Evolutionary conservation across 2,329 filamentous ascomycete species (phyloP).

Genomic region (Colletotrichum truncatum): DNA sequence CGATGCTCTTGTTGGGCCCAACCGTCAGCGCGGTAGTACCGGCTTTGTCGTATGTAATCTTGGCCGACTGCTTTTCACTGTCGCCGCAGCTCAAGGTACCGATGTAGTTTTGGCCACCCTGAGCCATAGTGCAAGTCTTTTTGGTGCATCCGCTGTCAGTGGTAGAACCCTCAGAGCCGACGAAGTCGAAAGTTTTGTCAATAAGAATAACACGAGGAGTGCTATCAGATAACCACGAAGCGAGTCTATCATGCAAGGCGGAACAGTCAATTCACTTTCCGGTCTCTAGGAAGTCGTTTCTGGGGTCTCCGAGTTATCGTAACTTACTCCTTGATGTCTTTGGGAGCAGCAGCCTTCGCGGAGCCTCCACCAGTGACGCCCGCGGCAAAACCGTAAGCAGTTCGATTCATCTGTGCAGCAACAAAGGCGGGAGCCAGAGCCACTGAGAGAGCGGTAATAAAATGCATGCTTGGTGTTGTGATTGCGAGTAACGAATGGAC

Average conservation of each 20-base stretch:
- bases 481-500: not conserved
- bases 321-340: not conserved
- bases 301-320: not conserved
- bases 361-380: constrained; percentile 61
- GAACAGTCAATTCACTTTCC: constrained; percentile 38
- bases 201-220: constrained; percentile 34
- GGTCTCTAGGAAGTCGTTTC: not conserved
- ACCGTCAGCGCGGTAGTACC: constrained; percentile 32
- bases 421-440: not conserved
- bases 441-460: not conserved
- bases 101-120: constrained; percentile 36
- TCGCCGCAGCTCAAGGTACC: constrained; percentile 34
- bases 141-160: constrained; percentile 30
- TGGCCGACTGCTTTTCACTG: constrained; percentile 17
- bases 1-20: constrained; percentile 39
- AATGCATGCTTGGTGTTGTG: not conserved
- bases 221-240: constrained; percentile 36
- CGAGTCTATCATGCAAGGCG: too few species aligned
- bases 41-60: constrained; percentile 35
- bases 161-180: constrained; percentile 34
- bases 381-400: constrained; percentile 38
- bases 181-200: constrained; percentile 37
- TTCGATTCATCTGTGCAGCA: constrained; percentile 28
- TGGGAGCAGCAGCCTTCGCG: constrained; percentile 52
- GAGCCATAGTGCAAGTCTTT: not conserved